Percentiles rank a stretch among this genome's conserved stretches.
These are phyloP conservation scores for Paecilomyces formosus DNA, from an alignment of 2,329 filamentous ascomycete species.

Conservation along the genomic window DNA sequence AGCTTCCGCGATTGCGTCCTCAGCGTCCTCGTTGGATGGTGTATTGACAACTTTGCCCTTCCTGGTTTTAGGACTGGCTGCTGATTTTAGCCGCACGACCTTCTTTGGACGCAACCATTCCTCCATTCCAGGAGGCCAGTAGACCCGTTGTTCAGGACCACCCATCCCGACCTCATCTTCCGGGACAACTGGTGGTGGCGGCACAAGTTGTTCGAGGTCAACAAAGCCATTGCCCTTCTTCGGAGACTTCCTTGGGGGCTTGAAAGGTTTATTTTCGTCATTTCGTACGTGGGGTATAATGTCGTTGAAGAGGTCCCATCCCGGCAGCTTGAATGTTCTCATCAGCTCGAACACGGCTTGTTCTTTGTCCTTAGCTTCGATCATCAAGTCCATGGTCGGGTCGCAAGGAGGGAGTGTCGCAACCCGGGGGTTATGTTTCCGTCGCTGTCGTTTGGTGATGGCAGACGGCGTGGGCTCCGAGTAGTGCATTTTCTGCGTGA, in stretches of 20 bases:
- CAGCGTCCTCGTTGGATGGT: background rate
- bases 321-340: constrained; percentile 76
- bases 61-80: background rate
- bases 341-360: constrained; percentile 94
- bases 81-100: constrained; percentile 17
- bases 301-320: constrained; percentile 67
- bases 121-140: constrained; percentile 86
- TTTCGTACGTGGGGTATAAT: constrained; percentile 67
- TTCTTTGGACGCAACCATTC: constrained; percentile 83
- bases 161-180: constrained; percentile 78
- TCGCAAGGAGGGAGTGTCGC: constrained; percentile 73
- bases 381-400: constrained; percentile 90
- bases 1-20: background rate
- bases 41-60: background rate
- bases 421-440: constrained; percentile 80
- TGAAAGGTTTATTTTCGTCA: constrained; percentile 63
- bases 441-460: constrained; percentile 66
- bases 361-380: constrained; percentile 97
- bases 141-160: constrained; percentile 71
- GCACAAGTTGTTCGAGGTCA: constrained; percentile 37
- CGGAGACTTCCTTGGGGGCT: constrained; percentile 33
- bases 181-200: constrained; percentile 42
- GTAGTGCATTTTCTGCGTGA: constrained; percentile 96
- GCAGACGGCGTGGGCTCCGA: constrained; percentile 73
- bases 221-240: constrained; percentile 37